These are phyloP conservation scores for Crithidia expoeki DNA, from an alignment of 208 protist genomes.

Conservation along the genomic window DNA sequence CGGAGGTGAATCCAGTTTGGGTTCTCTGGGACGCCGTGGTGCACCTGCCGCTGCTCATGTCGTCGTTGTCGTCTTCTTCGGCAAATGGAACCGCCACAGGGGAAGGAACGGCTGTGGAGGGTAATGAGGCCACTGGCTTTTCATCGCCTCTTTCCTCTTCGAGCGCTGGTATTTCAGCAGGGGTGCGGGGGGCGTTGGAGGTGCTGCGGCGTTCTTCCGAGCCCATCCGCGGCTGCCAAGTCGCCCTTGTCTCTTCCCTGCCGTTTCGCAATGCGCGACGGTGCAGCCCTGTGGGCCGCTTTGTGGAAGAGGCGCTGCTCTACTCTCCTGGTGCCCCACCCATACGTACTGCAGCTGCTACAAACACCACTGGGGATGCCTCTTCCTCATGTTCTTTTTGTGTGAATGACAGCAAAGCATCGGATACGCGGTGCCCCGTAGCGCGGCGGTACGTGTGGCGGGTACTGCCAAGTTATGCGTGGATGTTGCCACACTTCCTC, in stretches of 20 bases:
- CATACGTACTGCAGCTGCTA: neutral
- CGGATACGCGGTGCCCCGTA: slow-evolving; percentile 6
- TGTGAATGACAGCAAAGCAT: too few species aligned
- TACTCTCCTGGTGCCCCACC: slow-evolving; percentile 7
- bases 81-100: neutral
- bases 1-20: slow-evolving; percentile 56
- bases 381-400: too few species aligned
- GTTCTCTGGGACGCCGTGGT: slow-evolving; percentile 59
- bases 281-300: slow-evolving; percentile 31
- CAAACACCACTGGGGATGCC: too few species aligned
- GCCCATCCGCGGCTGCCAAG: slow-evolving; percentile 23
- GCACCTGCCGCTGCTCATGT: slow-evolving; percentile 45
- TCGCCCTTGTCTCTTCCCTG: slow-evolving; percentile 52
- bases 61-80: neutral
- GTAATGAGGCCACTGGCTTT: neutral
- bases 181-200: neutral
- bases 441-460: slow-evolving; percentile 37
- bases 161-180: neutral
- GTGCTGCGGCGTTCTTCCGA: neutral
- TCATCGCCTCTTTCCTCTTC: neutral
- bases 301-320: slow-evolving; percentile 28
- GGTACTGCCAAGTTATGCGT: slow-evolving; percentile 20
- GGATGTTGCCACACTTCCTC: slow-evolving; percentile 48
- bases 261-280: slow-evolving; percentile 39
- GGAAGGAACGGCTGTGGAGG: neutral